Evolutionary conservation across 1,139 yeast genomes (phyloP).

Genomic region (Sugiyamaella pinicola): DNA sequence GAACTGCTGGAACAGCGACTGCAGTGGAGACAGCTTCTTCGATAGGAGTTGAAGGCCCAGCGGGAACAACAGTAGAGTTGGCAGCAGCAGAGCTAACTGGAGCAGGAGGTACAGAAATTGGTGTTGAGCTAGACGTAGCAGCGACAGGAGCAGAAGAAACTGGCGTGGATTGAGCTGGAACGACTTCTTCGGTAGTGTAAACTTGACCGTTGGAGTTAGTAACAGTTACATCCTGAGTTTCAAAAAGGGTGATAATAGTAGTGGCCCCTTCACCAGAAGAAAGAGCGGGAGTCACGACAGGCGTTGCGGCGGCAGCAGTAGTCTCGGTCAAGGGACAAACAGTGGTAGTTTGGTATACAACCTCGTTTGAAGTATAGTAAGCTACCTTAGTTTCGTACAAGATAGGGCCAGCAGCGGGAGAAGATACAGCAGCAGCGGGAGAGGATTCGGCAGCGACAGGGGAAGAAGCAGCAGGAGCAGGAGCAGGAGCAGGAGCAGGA

Average conservation of each 20-base stretch:
- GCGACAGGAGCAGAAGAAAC: constrained; percentile 8
- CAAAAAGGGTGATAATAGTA: constrained; percentile 11
- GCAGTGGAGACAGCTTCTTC: too few species aligned
- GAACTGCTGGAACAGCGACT: too few species aligned
- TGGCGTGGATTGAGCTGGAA: constrained; percentile 15
- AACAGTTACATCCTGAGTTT: constrained; percentile 18
- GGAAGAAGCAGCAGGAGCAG: too few species aligned
- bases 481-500: too few species aligned
- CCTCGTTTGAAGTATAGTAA: constrained; percentile 8
- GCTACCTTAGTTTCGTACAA: constrained; percentile 14
- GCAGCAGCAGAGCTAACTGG: constrained; percentile 10
- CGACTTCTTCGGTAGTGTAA: constrained; percentile 17
- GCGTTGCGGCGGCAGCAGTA: constrained; percentile 6
- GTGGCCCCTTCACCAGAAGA: constrained; percentile 8
- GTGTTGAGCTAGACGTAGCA: constrained; percentile 2
- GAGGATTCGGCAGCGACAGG: too few species aligned
- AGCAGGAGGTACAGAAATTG: constrained; percentile 9
- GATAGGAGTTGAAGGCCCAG: too few species aligned
- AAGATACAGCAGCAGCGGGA: too few species aligned
- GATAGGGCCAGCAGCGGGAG: constrained; percentile 10
- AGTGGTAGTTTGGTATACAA: constrained; percentile 18
- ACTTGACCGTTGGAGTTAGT: constrained; percentile 11
- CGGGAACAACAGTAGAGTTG: constrained; percentile 13
- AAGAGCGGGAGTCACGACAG: constrained; percentile 8
- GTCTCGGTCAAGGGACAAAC: constrained; percentile 20